Evolutionary conservation across 345 rosid genomes (phyloP), one percentile per base, ranked within the genome.

Genomic region (Lepidium aucheri): DNA sequence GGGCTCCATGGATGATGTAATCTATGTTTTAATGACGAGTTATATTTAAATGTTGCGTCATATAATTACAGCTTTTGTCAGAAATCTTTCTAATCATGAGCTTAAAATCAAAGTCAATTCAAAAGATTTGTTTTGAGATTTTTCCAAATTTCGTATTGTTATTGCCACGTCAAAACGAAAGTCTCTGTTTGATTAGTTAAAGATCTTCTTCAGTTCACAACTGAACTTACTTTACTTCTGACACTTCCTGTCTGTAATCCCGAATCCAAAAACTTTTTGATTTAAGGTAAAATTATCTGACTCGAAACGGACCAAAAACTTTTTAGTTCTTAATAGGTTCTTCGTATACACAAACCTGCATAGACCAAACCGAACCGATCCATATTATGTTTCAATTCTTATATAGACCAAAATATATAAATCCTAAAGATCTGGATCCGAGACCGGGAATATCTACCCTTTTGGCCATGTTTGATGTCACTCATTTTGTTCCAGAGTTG

Each of bases 1-100:
- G 50, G 69, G 47, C 7, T 51, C 60, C 69, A 15, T 41, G 30
- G 28, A 17, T 41, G 60, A 65, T 33, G 60, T 53, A 40, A 28
- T 24, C 18, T 36, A 17, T 30, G 15, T 18, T 67, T 20, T 38
- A 24, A 49, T 49, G 33, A 24, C 16, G 28, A 8, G 28, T 46
- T 46, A 18, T 4, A 20, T 24, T 32, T 50, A 50, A 14, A 14
- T 14, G 7, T 39, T 7, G 20, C 20, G 46, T 30, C 39, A 51
- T 28, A 51, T 28, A 51, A 16, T 40, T 5, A 8, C 41, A 4
- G 3, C n/a, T 18, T 53, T 40, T 45, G 28, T 43, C 51, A 55
- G 63, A 67, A 44, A 28, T 52, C 41, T 65, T 52, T 52, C 32
- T 13, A 40, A 40, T 16, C 9, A 41, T 33, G 16, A 26, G 38